Conservation (phyloP, 1,284 basidiomycete genomes). For the Austroboletus niveus region DNA sequence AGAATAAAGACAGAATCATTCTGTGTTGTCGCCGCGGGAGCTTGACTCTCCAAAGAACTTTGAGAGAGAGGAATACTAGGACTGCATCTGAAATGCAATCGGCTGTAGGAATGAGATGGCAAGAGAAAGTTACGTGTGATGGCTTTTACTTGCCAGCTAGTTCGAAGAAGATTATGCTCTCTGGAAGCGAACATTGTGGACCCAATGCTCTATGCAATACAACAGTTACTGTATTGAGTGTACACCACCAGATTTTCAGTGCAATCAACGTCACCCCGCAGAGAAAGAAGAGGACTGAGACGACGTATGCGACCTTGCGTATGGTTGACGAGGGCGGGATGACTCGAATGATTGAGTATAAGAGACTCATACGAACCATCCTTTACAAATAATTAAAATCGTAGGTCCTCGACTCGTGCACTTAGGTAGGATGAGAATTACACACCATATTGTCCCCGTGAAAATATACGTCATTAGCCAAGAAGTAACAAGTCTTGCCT, state of each 20-base stretch:
- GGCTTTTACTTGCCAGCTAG: background rate
- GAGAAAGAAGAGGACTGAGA: background rate
- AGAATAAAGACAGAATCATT: constrained; percentile 3
- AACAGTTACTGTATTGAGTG: too few relatives aligned
- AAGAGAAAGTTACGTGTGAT: background rate
- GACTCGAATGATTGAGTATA: background rate
- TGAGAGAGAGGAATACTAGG: background rate
- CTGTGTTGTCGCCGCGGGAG: constrained; percentile 2
- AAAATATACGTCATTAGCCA: background rate
- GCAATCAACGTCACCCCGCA: background rate
- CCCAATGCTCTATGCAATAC: background rate
- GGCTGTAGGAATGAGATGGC: background rate
- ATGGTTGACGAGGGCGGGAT: background rate
- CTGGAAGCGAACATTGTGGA: background rate
- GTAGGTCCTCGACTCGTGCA: too few relatives aligned
- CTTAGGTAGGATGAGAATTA: background rate
- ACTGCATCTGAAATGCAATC: background rate
- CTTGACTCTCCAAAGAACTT: constrained; percentile 4
- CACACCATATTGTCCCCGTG: too few relatives aligned
- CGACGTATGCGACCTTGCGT: background rate
- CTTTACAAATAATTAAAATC: background rate
- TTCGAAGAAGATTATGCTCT: background rate
- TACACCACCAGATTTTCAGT: background rate
- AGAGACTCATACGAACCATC: constrained; percentile 4
- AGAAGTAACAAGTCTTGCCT: background rate